Evolutionary conservation across 2,329 filamentous ascomycete genomes (phyloP).

Genomic region (Fusarium camptoceras): DNA sequence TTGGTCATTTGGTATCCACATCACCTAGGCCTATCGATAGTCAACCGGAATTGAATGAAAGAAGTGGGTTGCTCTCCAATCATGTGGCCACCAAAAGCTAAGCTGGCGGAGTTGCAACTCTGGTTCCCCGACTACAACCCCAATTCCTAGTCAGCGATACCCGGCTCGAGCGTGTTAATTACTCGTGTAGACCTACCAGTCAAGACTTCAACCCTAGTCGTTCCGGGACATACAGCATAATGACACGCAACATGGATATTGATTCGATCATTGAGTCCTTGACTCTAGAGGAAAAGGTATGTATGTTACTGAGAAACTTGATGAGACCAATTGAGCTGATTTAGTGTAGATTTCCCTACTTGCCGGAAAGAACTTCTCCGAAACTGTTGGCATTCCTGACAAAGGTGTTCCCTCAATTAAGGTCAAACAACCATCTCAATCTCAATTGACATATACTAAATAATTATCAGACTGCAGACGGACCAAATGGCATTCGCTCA

Average conservation of each 20-base stretch:
- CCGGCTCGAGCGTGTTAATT: background rate
- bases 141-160: background rate
- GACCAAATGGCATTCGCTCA: conserved; percentile 52
- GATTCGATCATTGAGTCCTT: conserved; percentile 25
- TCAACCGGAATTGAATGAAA: background rate
- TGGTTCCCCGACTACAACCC: background rate
- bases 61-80: background rate
- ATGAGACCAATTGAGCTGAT: background rate
- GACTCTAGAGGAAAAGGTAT: conserved; percentile 40
- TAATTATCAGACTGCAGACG: conserved; percentile 42
- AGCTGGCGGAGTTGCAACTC: background rate
- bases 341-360: conserved; percentile 35
- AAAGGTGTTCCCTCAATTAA: conserved; percentile 41
- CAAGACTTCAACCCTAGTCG: background rate
- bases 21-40: background rate
- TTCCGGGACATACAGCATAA: background rate
- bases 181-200: background rate
- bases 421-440: background rate
- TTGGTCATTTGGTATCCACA: background rate
- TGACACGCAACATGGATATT: conserved; percentile 14
- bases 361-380: conserved; percentile 42
- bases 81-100: background rate
- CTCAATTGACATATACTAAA: background rate
- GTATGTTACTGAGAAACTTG: background rate
- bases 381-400: conserved; percentile 31